Evolutionary conservation across 2,329 filamentous ascomycete genomes (phyloP), one percentile per base, ranked within the genome.

Genomic region (Pestalotiopsis sp.): DNA sequence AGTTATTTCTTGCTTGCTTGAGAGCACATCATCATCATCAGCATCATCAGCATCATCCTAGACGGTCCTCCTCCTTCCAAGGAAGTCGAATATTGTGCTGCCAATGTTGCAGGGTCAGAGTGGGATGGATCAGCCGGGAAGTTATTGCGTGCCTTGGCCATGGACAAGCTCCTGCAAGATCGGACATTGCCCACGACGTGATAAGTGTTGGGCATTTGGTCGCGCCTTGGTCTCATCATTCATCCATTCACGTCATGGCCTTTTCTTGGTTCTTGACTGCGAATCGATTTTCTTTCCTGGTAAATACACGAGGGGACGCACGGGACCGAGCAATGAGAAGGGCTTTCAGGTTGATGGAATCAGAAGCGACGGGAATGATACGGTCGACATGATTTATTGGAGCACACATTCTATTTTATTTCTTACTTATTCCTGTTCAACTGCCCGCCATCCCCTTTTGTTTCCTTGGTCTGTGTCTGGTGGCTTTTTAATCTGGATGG

Each of bases 301-400:
- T 20, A 52, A 52, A n/a, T 20, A 52, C 20, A 20, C 12, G 25
- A 41, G 63, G 63, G 45, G 52, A 65, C 63, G 31, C 63, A 57
- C 49, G 63, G 63, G 31, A 55, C 36, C 63, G 63, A 57, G 63
- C 13, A 49, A 38, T 57, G 45, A 57, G 27, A 62, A 36, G 27
- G 59, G n/a, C 61, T 20, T 23, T 45, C 31, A 62, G 59, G 14
- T 39, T 62, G 27, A 36, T 59, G 55, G 59, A 5, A 64, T 45
- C 20, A 25, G 38, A 64, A 45, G 38, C 49, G 61, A 52, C 39
- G 59, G 45, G 25, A 59, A 27, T 36, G 57, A 59, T 4, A 59
- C 27, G 61, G 61, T 25, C 39, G 38, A 27, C 61, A 45, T 45
- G 61, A 23, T 17, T 62, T 64, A 23, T 52, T 45, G 61, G 38